phyloP scores from a whole-genome alignment of 2,329 filamentous ascomycete species.

The Venturia carpophila region DNA sequence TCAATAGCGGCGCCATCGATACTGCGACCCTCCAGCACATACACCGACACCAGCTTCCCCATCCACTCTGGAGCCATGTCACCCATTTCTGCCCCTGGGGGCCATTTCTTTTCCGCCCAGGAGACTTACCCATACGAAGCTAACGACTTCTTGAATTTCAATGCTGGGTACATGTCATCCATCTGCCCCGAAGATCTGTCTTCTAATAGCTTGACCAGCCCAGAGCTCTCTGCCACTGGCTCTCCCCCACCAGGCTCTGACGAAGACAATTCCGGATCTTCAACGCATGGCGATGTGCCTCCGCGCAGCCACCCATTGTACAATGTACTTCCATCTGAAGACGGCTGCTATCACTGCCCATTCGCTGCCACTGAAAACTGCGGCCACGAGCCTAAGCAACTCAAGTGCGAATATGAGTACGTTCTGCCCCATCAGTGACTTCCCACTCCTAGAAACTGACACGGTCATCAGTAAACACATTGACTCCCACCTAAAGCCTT shows the following conservation, averaged over 20 bases:
- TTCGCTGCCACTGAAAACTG: slow-evolving; percentile 67
- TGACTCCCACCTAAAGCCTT: slow-evolving; percentile 93
- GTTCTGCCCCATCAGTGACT: slow-evolving; percentile 28
- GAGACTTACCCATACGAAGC: slow-evolving; percentile 8
- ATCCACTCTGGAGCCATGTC: slow-evolving; percentile 13
- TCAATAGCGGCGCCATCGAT: slow-evolving; percentile 9
- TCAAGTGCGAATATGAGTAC: slow-evolving; percentile 99
- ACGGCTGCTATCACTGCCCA: slow-evolving; percentile 91
- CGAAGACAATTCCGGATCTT: slow-evolving; percentile 10
- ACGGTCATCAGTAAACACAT: slow-evolving; percentile 71
- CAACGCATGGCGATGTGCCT: slow-evolving; percentile 25
- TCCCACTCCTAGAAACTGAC: neutral
- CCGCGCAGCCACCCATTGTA: slow-evolving; percentile 57
- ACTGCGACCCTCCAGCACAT: neutral
- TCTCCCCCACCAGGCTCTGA: slow-evolving; percentile 1
- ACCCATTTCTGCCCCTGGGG: neutral
- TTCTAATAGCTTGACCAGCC: slow-evolving; percentile 12
- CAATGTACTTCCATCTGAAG: slow-evolving; percentile 55
- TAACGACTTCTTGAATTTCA: slow-evolving; percentile 4
- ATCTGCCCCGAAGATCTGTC: slow-evolving; percentile 6
- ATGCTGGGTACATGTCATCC: slow-evolving; percentile 10
- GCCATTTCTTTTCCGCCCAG: neutral
- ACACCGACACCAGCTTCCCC: neutral
- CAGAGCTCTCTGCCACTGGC: neutral
- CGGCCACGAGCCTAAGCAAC: slow-evolving; percentile 86